A percentile compares a stretch with the other conserved stretches of the same genome.
Conservation (phyloP, 768 basidiomycete genomes). For the Thelephora ganbajun region DNA sequence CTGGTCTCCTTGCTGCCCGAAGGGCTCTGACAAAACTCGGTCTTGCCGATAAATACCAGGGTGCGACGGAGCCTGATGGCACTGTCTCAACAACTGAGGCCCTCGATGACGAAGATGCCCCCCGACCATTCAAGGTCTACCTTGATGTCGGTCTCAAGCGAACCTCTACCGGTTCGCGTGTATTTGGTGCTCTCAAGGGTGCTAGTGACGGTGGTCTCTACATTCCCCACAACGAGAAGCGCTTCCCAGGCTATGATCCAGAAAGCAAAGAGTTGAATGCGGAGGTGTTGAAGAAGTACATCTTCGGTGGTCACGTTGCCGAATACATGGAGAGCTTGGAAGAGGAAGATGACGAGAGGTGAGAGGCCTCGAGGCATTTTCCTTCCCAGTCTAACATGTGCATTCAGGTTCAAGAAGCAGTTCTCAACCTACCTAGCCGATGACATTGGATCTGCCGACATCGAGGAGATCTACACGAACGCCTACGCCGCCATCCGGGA, state of each 20-base stretch:
- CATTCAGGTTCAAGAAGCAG: constrained; percentile 85
- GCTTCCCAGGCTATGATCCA: constrained; percentile 94
- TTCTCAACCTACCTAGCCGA: constrained; percentile 93
- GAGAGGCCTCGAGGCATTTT: neutral
- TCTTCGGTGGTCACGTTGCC: constrained; percentile 92
- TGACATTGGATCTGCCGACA: constrained; percentile 89
- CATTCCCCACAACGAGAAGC: constrained; percentile 95
- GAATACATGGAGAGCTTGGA: constrained; percentile 99
- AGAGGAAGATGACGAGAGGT: constrained; percentile 99
- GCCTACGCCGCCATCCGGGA: constrained; percentile 95
- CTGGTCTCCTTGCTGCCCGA: constrained; percentile 88
- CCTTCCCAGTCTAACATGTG: neutral
- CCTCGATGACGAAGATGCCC: constrained; percentile 83
- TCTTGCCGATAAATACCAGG: constrained; percentile 96
- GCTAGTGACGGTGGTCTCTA: constrained; percentile 95
- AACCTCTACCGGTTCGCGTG: constrained; percentile 92
- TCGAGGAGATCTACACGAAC: constrained; percentile 89
- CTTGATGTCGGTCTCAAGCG: constrained; percentile 97
- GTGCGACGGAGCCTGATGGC: constrained; percentile 85
- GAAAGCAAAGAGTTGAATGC: constrained; percentile 89
- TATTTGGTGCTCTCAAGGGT: constrained; percentile 98
- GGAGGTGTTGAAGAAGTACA: constrained; percentile 94
- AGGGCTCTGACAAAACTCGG: constrained; percentile 92
- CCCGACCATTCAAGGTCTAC: constrained; percentile 97
- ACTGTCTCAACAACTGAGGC: constrained; percentile 71